Base-by-base conservation (phyloP, 768 basidiomycete genomes). In the Chalciporus chontae region DNA sequence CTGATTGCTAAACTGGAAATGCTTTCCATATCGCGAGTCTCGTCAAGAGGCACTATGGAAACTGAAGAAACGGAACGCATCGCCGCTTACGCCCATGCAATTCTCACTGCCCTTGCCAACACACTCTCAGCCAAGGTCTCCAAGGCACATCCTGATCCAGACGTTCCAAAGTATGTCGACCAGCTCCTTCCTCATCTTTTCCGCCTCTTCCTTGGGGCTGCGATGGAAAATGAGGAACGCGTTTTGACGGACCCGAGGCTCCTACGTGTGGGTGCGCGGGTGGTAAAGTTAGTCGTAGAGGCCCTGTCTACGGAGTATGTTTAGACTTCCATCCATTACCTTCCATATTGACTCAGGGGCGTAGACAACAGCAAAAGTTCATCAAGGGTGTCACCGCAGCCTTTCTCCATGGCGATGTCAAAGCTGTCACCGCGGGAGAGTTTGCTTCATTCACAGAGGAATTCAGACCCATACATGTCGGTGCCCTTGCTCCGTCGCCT, bases 81-180 rank as follows among this genome's bases (percentile, higher is more conserved):
- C n/a, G 82, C 89, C 0, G 88, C 92, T 10, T 98, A 95, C 63
- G 84, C 83, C 1, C 90, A 93, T 68, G 82, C 93, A 26, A 75
- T 98, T 27, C 76, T 98, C 43, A 73, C 77, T 43, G 81, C 87
- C 0, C 69, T 98, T 7, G 73, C 76, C 2, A 77, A 81, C 37
- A 82, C 85, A 0, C 66, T 97, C 14, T 59, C 68, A 9, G 57
- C 54, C 15, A 88, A 88, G 65, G 70, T 76, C 7, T 67, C 71
- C 29, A 63, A 63, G 47, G 21, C 40, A 43, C 68, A 61, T 21
- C 75, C 74, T 29, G 83, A 95, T 63, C 62, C 70, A 0, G 96
- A 98, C 62, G 76, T 97, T 15, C 69, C 78, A 0, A 91, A 87
- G 67, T 92, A 93, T 60, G 75, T 86, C 31, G 90, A 96, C 55